Evolutionary conservation across 2,329 filamentous ascomycete species (phyloP).

Genomic region (Fusarium sp.): DNA sequence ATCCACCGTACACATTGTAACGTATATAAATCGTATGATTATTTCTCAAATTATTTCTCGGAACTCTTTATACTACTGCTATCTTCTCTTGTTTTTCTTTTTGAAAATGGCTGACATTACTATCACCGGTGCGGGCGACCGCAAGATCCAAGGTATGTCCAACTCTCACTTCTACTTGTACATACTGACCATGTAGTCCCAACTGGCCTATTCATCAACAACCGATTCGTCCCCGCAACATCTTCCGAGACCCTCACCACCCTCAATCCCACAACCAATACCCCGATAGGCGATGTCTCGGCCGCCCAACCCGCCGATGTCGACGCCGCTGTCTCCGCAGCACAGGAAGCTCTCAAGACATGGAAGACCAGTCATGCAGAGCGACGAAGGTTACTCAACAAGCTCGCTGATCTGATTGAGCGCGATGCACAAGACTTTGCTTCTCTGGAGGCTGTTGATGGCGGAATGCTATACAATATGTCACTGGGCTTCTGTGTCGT

Average conservation of each 20-base stretch:
- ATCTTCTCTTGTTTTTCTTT: too few relatives aligned
- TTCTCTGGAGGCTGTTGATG: conserved; percentile 82
- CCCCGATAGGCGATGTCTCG: neutral
- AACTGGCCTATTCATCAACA: conserved; percentile 30
- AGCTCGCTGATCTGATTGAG: conserved; percentile 80
- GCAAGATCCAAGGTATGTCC: conserved; percentile 11
- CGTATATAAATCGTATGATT: neutral
- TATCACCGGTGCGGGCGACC: conserved; percentile 5
- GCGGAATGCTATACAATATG: conserved; percentile 77
- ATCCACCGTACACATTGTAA: neutral
- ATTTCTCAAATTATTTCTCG: too few relatives aligned
- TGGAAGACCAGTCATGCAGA: conserved; percentile 61
- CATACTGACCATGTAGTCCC: conserved; percentile 7
- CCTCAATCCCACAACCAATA: conserved; percentile 14
- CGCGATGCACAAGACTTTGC: conserved; percentile 77
- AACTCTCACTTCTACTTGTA: neutral
- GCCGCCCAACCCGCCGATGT: conserved; percentile 59
- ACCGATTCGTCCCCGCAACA: conserved; percentile 8
- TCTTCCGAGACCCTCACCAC: neutral
- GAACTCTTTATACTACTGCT: neutral
- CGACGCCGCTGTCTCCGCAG: conserved; percentile 79
- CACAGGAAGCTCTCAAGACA: conserved; percentile 74
- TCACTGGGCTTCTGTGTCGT: conserved; percentile 54
- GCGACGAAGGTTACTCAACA: conserved; percentile 72
- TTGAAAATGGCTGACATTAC: neutral